Evolutionary conservation across 1,284 basidiomycete species (phyloP).

Genomic region (Rhodotorula sp.): DNA sequence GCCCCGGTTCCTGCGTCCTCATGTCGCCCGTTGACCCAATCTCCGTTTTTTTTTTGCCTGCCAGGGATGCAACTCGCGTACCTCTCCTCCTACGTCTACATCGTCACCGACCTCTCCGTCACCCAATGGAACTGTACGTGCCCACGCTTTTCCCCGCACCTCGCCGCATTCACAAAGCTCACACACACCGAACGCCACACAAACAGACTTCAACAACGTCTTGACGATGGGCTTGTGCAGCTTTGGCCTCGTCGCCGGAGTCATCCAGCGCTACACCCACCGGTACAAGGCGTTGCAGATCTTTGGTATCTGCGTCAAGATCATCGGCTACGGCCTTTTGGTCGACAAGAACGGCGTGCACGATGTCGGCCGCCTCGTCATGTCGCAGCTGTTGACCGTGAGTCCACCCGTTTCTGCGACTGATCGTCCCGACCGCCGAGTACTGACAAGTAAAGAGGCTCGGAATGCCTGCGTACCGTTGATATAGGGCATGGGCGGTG

Average conservation of each 20-base stretch:
- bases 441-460: not conserved
- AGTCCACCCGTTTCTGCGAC: not conserved
- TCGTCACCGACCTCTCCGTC: conserved; percentile 42
- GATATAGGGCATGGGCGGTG: conserved; percentile 20
- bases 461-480: no score
- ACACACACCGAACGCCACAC: not conserved
- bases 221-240: conserved; percentile 47
- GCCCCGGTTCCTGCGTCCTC: no score
- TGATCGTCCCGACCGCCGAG: not conserved
- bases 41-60: no score
- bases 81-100: conserved; percentile 44
- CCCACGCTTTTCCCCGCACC: not conserved
- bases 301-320: conserved; percentile 29
- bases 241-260: conserved; percentile 52
- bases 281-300: conserved; percentile 52
- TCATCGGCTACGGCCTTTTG: conserved; percentile 33
- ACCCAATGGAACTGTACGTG: not conserved
- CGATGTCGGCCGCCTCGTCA: conserved; percentile 34
- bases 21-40: no score
- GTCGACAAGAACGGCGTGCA: conserved; percentile 35
- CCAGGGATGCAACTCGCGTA: conserved; percentile 22
- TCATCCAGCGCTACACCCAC: conserved; percentile 50
- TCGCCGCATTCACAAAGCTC: no score
- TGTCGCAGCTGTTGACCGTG: conserved; percentile 22
- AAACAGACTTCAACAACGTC: conserved; percentile 42